Evolutionary conservation across 208 protist species (phyloP), one percentile per base, ranked within the genome.

Genomic region (Herpetomonas samuelpessoai): DNA sequence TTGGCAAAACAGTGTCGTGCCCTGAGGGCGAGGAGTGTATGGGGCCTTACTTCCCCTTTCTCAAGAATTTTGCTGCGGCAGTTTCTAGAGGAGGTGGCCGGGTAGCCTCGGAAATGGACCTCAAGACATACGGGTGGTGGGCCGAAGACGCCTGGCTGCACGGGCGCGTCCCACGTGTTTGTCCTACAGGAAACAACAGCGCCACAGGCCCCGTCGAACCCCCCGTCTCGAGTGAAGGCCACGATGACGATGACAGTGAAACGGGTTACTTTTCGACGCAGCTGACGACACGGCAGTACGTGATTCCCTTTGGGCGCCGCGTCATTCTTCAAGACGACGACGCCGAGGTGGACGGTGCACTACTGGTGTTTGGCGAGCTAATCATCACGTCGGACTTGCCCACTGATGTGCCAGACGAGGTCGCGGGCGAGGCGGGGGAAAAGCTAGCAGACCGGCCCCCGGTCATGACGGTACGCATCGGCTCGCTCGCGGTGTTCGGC

Each of bases 331-430:
- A 24, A 3, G 14, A 57, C n/a, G 19, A 29, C 19, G 64, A 63
- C 18, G 57, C 62, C 9, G 62, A 45, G 6, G 66, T 81, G 24
- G 29, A 35, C 19, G 75, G 75, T 1, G 51, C 59, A 7, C 62
- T 81, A 0, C n/a, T 76, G 3, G 66, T 81, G 41, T 35, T 71
- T 2, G 75, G 75, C 0, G 65, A 73, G 61, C 69, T 81, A 18
- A 47, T 66, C 45, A 62, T 73, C 54, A 12, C 9, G 2, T 22
- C 35, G 18, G 41, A 30, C 10, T 4, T 6, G 6, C 26, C 9
- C 50, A 28, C 18, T 25, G n/a, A 26, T 26, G 22, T 24, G 14
- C 44, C 44, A 4, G 18, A 9, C 16, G 2, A 4, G 25, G 16
- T 21, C 19, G 30, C 31, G 16, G 24, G 58, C 22, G 26, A 29